phyloP scores from a whole-genome alignment of 768 basidiomycete genomes.

The Mycena capillaripes region DNA sequence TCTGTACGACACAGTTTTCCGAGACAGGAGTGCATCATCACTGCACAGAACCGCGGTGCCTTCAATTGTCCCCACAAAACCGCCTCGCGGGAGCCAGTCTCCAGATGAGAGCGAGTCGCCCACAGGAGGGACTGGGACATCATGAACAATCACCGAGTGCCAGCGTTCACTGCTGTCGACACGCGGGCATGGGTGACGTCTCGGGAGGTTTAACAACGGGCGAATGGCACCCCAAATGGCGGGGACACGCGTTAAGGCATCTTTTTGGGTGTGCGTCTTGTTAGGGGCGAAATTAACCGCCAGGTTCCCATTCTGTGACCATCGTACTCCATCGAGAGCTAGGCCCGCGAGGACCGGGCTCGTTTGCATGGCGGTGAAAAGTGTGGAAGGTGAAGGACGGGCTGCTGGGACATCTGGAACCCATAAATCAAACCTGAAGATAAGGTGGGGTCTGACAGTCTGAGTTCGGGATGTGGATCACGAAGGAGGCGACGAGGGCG shows the following conservation, averaged over 20 bases:
- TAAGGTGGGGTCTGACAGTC: background rate
- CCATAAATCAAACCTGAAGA: background rate
- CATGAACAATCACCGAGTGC: background rate
- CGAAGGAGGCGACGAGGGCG: too few species aligned
- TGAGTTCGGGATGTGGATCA: background rate
- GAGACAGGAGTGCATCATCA: background rate
- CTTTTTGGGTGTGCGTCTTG: background rate
- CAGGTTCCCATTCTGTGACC: constrained; percentile 2
- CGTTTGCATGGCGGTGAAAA: too few species aligned
- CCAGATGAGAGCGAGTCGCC: background rate
- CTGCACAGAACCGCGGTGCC: background rate
- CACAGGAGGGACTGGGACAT: background rate
- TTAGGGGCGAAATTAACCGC: background rate
- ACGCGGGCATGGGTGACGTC: background rate
- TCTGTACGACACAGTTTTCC: background rate
- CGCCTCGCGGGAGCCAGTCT: background rate
- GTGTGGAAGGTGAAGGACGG: background rate
- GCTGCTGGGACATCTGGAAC: background rate
- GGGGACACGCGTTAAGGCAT: background rate
- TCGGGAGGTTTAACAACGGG: background rate
- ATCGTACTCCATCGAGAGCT: background rate
- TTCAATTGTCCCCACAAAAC: background rate
- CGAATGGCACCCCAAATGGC: background rate
- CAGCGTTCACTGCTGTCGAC: background rate
- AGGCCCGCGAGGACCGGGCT: background rate